Evolutionary conservation across 176 grass and related monocot genomes (phyloP), one percentile per base, ranked within the genome.

Genomic region (Triticum urartu): DNA sequence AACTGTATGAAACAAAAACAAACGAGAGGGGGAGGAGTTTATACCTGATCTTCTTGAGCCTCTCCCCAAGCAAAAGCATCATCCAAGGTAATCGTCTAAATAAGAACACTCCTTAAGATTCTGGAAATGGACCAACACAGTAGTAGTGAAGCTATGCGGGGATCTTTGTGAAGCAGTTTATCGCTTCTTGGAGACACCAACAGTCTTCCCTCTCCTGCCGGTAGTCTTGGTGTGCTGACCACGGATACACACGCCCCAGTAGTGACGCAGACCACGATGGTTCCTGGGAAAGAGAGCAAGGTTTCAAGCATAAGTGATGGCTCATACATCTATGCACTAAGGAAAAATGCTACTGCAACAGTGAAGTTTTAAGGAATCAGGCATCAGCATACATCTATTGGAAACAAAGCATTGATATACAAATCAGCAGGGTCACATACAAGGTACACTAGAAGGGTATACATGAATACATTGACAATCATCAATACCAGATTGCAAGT

Each of bases 131-230:
- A 40, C 40, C 40, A 42, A 42, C 40, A 42, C 6, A 75, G 15
- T n/a, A 38, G 7, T 21, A 0, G 8, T 47, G 81, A 86, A 50
- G 25, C 43, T 81, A 81, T 76, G 43, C 64, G 9, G 1, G 12
- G 83, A 14, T 38, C 25, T 45, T 36, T 38, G 20, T 32, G 35
- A 40, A 58, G 82, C 43, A 45, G 43, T 60, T 89, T 83, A 98
- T 93, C 90, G 86, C 91, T 98, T 98, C 95, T 95, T 95, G 48
- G 95, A 98, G 47, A 98, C 96, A 94, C 90, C 96, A 34, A 98
- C 93, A 28, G 96, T 98, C 90, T 98, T 95, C 84, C 96, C 95
- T 84, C 93, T 92, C 73, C 95, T 89, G 4, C 89, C 95, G 4
- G 95, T 95, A 45, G 93, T 95, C 93, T 98, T 95, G 68, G 95